Evolutionary conservation across 768 basidiomycete genomes (phyloP).

Genomic region (Flagelloscypha sp.): DNA sequence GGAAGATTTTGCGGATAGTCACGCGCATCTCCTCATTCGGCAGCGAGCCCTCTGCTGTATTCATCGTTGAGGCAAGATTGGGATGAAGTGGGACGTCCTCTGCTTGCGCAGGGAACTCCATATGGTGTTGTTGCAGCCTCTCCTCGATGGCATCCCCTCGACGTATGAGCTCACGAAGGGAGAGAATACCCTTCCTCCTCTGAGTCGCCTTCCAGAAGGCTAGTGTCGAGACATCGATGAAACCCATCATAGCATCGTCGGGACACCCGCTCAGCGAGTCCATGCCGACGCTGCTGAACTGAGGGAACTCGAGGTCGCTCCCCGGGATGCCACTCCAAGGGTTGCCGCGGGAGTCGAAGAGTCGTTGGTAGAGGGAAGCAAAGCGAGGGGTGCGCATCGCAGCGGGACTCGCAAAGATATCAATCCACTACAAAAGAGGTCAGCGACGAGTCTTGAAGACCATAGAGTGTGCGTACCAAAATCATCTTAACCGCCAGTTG

Average conservation of each 20-base stretch:
- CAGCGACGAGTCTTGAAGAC: constrained; percentile 8
- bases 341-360: constrained; percentile 46
- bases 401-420: constrained; percentile 64
- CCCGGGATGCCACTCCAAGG: constrained; percentile 34
- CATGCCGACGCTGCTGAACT: constrained; percentile 53
- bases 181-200: constrained; percentile 55
- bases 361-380: constrained; percentile 53
- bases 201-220: constrained; percentile 69
- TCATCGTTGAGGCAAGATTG: constrained; percentile 22
- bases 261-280: constrained; percentile 70
- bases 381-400: constrained; percentile 56
- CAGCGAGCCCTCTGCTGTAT: constrained; percentile 18
- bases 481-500: constrained; percentile 62
- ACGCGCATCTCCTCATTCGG: constrained; percentile 39
- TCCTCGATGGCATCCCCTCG: constrained; percentile 69
- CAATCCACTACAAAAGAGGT: constrained; percentile 52
- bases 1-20: constrained; percentile 48
- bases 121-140: constrained; percentile 41
- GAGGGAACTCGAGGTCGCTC: constrained; percentile 26
- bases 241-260: constrained; percentile 66
- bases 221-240: constrained; percentile 66
- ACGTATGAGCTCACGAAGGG: constrained; percentile 64
- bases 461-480: constrained; percentile 44
- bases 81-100: constrained; percentile 34
- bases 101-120: constrained; percentile 20